phyloP scores from a whole-genome alignment of 2,329 filamentous ascomycete genomes.

The Xylariaceae sp. region DNA sequence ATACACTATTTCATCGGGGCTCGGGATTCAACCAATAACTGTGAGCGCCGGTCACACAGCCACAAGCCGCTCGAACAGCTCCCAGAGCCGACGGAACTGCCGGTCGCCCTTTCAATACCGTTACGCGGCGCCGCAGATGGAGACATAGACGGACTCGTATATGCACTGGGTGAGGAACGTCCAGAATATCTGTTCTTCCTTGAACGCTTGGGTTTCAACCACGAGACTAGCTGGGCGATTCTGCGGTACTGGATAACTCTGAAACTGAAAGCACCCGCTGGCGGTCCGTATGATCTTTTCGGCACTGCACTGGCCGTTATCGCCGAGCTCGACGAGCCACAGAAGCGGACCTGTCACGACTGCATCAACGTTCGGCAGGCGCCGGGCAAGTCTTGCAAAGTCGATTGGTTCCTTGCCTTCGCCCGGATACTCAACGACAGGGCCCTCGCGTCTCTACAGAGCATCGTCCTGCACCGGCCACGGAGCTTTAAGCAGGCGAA shows the following conservation, averaged over 20 bases:
- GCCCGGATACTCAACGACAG: conserved; percentile 4
- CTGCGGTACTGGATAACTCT: conserved; percentile 9
- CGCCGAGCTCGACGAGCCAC: conserved; percentile 10
- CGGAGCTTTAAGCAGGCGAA: conserved; percentile 10
- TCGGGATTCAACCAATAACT: too few species aligned
- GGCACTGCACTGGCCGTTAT: conserved; percentile 9
- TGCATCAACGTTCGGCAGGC: neutral
- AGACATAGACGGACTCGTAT: neutral
- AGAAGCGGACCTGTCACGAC: neutral
- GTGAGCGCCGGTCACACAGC: too few species aligned
- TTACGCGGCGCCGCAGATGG: neutral
- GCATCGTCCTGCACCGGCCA: conserved; percentile 1
- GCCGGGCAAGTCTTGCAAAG: neutral
- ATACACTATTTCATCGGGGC: too few species aligned
- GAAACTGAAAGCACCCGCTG: conserved; percentile 6
- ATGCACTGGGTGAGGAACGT: neutral
- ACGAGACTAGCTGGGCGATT: conserved; percentile 4
- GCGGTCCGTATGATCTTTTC: conserved; percentile 8
- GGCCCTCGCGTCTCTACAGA: neutral
- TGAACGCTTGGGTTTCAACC: conserved; percentile 5
- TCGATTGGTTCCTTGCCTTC: conserved; percentile 6
- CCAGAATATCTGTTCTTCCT: neutral
- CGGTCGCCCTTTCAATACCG: too few species aligned
- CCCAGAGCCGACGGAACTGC: neutral
- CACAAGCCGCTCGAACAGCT: neutral